Base-by-base conservation (phyloP, 2,329 filamentous ascomycete species). In the Aureobasidium lini region DNA sequence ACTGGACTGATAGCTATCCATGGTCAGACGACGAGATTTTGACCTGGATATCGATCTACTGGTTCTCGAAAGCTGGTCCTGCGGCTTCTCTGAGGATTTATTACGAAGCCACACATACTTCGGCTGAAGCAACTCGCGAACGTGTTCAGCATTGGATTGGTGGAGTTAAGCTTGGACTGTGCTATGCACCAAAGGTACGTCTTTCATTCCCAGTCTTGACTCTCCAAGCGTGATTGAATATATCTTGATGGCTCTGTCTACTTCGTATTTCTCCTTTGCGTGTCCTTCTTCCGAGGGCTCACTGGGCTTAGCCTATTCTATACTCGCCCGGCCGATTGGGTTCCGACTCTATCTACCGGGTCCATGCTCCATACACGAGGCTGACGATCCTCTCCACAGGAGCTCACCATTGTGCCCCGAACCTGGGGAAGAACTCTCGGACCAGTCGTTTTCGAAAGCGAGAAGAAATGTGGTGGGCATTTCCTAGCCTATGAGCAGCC, bases 21-120 rank as follows among this genome's bases (percentile, higher is more conserved):
- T 92, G 88, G 88, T 86, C 83, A 0, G 85, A 90, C 62, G 87
- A 91, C 58, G 88, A 92, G 72, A 79, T 92, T 8, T 73, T 89
- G 29, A 89, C 84, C 0, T 93, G 88, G 89, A 73, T 91, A 0
- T 83, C 79, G 52, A 80, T 92, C 40, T 92, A 92, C 69, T 84
- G 81, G 68, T 90, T 90, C 72, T 85, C 82, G 8, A 79, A 75
- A 0, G 85, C 87, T 1, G 88, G 89, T 0, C 84, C 88, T 0
- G 84, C 84, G 1, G 86, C 88, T 0, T 84, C 81, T 61, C 68
- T 83, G 8, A 72, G 85, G 7, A 89, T 91, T 50, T 93, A 93
- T 72, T 90, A 90, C 66, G 88, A 91, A 70, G 74, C 76, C 0
- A 71, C 66, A 6, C 83, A 85, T 60, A 69, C 70, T 9, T 43